Conservation (phyloP, 306 rosid genomes). For the Crotalaria pallida region DNA sequence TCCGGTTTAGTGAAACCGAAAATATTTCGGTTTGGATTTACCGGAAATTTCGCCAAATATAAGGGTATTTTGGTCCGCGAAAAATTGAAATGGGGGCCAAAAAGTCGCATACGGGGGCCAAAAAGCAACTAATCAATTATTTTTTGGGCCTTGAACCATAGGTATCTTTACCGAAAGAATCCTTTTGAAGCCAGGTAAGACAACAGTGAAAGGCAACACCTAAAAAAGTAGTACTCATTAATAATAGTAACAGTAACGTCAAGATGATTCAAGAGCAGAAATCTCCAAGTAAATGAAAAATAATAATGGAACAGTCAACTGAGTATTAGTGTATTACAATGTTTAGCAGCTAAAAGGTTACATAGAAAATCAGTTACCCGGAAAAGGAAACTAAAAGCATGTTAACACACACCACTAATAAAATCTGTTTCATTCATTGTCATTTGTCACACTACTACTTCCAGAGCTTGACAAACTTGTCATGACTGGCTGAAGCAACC, state of each 20-base stretch:
- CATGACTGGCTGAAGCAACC: slow-evolving; percentile 97
- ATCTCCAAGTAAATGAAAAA: background rate
- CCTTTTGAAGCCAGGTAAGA: too few species aligned
- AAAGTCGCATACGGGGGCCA: too few species aligned
- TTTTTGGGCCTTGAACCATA: too few species aligned
- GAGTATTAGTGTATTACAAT: slow-evolving; percentile 9
- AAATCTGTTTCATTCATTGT: slow-evolving; percentile 16
- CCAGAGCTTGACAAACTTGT: slow-evolving; percentile 88
- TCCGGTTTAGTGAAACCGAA: too few species aligned
- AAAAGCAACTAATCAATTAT: too few species aligned
- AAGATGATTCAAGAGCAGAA: background rate
- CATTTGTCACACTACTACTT: slow-evolving; percentile 33
- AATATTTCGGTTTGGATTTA: too few species aligned
- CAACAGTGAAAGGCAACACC: too few species aligned
- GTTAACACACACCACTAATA: slow-evolving; percentile 19
- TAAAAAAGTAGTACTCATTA: too few species aligned
- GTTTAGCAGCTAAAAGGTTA: slow-evolving; percentile 21
- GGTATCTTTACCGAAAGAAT: too few species aligned
- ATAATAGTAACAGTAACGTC: background rate
- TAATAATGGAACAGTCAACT: background rate
- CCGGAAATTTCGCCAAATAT: too few species aligned
- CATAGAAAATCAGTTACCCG: background rate
- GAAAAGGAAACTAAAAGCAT: slow-evolving; percentile 26
- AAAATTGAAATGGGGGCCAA: too few species aligned
- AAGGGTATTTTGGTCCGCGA: too few species aligned